Conservation (phyloP, 2,329 filamentous ascomycete species). For the Colletotrichum orchidophilum region DNA sequence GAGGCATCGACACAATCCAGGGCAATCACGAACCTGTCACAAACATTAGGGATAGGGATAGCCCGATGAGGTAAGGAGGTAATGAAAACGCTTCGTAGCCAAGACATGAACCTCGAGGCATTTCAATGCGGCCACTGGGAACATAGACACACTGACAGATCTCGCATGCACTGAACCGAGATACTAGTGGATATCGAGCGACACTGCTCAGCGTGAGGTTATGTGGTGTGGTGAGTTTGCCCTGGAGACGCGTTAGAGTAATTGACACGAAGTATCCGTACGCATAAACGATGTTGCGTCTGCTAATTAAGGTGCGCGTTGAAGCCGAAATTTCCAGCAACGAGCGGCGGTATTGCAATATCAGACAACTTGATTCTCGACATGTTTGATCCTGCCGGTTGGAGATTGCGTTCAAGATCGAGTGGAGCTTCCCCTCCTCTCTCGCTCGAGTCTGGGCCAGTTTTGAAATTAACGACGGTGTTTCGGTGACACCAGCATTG, state of each 20-base stretch:
- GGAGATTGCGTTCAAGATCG: constrained; percentile 11
- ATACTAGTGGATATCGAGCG: constrained; percentile 3
- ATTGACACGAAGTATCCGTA: background rate
- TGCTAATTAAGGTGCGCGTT: background rate
- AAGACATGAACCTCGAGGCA: constrained; percentile 21
- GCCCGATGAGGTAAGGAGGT: constrained; percentile 24
- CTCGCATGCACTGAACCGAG: constrained; percentile 2
- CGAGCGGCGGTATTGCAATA: background rate
- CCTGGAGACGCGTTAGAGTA: background rate
- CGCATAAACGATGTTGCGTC: background rate
- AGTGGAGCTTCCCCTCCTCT: background rate
- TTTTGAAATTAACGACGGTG: constrained; percentile 19
- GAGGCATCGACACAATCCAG: background rate
- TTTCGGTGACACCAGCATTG: constrained; percentile 14
- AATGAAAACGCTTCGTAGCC: background rate
- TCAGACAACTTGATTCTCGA: constrained; percentile 11
- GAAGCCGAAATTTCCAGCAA: background rate
- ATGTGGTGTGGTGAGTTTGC: background rate
- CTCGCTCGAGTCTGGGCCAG: background rate
- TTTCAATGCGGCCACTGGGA: background rate
- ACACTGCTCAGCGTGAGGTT: background rate
- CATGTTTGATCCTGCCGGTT: constrained; percentile 22
- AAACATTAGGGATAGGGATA: background rate
- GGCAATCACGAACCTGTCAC: background rate
- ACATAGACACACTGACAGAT: background rate